These are phyloP conservation scores for Botryotinia convoluta DNA, from an alignment of 2,329 filamentous ascomycete genomes.

Conservation along the genomic window DNA sequence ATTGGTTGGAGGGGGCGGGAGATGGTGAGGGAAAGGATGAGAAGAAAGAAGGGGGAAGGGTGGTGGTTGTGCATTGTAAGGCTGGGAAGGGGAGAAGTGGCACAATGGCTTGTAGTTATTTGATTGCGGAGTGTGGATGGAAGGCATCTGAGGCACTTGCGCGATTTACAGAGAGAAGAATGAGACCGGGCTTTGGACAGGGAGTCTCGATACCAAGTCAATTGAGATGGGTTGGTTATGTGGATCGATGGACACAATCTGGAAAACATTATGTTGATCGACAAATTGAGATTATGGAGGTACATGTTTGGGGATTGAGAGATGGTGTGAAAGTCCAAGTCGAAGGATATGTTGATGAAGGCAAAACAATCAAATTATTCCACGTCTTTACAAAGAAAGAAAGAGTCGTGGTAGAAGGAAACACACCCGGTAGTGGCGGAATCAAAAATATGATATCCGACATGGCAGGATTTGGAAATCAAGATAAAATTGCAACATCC, in stretches of 20 bases:
- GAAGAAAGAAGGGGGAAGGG: conserved; percentile 47
- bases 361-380: conserved; percentile 78
- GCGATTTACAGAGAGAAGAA: conserved; percentile 76
- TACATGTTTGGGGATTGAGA: conserved; percentile 85
- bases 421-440: conserved; percentile 49
- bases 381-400: conserved; percentile 78
- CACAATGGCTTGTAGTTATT: conserved; percentile 80
- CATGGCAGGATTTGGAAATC: conserved; percentile 44
- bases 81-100: conserved; percentile 93
- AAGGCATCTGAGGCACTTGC: conserved; percentile 59
- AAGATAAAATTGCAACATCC: conserved; percentile 27
- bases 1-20: conserved; percentile 66
- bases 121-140: conserved; percentile 84
- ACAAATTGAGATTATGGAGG: conserved; percentile 78
- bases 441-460: conserved; percentile 53
- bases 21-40: conserved; percentile 30
- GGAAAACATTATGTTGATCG: conserved; percentile 80
- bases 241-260: conserved; percentile 76
- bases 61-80: conserved; percentile 94
- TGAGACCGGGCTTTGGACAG: conserved; percentile 83
- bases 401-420: conserved; percentile 63
- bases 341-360: conserved; percentile 84
- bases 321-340: conserved; percentile 85
- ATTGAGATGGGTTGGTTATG: conserved; percentile 81
- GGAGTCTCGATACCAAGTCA: conserved; percentile 95